Conservation (phyloP, 208 protist genomes). For the Entamoeba moshkovskii region DNA sequence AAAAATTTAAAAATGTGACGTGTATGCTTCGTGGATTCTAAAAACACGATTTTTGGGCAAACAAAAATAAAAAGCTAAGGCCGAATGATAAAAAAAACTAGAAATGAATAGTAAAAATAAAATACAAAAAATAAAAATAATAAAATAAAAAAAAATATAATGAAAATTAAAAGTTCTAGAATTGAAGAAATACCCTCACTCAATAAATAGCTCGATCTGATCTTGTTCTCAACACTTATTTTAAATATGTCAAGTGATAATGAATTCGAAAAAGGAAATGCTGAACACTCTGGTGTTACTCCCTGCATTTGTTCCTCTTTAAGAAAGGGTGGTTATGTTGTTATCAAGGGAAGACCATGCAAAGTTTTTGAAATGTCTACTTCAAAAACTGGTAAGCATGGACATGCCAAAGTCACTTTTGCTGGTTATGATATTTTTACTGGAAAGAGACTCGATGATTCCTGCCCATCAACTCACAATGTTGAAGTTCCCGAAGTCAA, state of each 20-base stretch:
- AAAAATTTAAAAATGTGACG: no score
- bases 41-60: no score
- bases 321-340: conserved; percentile 1
- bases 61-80: no score
- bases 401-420: conserved; percentile 28
- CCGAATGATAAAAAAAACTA: no score
- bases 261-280: neutral
- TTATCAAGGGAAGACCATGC: conserved; percentile 29
- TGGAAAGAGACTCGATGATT: conserved; percentile 25
- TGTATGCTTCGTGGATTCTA: no score
- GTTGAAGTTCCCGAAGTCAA: conserved; percentile 19
- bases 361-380: conserved; percentile 18
- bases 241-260: conserved; percentile 4
- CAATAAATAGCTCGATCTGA: no score
- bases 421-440: conserved; percentile 31
- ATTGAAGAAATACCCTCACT: no score
- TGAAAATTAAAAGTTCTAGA: no score
- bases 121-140: no score
- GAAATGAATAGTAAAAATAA: no score
- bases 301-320: neutral
- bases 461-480: conserved; percentile 25
- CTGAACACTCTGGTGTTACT: neutral
- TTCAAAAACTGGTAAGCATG: conserved; percentile 40
- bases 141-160: no score
- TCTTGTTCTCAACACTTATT: no score